Percentiles rank a stretch among this genome's conserved stretches.
Evolutionary conservation across 1,139 yeast species (phyloP).

Genomic region (Candida tropicalis): DNA sequence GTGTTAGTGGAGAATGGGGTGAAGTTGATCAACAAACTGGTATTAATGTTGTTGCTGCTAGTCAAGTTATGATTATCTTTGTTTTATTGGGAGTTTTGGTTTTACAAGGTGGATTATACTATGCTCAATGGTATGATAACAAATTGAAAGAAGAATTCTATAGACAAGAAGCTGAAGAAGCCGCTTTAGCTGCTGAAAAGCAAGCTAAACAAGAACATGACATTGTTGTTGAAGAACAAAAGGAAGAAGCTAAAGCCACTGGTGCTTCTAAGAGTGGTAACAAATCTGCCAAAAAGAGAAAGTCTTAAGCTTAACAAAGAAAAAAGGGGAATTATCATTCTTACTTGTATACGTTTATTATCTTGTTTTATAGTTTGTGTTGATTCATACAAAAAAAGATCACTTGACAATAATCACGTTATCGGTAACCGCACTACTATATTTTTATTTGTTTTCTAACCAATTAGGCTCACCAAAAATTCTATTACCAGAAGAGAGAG

Average conservation of each 20-base stretch:
- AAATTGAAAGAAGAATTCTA: conserved; percentile 56
- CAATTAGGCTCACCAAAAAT: conserved; percentile 17
- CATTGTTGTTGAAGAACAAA: conserved; percentile 14
- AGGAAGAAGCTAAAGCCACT: conserved; percentile 18
- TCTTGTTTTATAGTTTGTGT: background rate
- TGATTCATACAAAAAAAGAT: background rate
- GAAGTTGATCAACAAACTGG: conserved; percentile 89
- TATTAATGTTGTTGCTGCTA: conserved; percentile 88
- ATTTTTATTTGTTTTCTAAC: conserved; percentile 8
- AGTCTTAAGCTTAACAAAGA: conserved; percentile 10
- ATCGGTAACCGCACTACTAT: conserved; percentile 3
- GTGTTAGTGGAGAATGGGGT: conserved; percentile 82
- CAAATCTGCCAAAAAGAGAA: conserved; percentile 21
- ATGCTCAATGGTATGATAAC: conserved; percentile 77
- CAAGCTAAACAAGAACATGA: conserved; percentile 24
- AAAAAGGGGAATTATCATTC: no score
- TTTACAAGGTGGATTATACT: conserved; percentile 87
- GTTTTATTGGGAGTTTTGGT: conserved; percentile 76
- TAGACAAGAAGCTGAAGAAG: conserved; percentile 41
- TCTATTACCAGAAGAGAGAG: conserved; percentile 10
- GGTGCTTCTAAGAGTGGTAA: conserved; percentile 20
- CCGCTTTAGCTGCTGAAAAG: conserved; percentile 21
- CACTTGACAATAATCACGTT: no score
- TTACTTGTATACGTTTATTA: no score
- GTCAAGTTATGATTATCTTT: conserved; percentile 74